Conservation (phyloP, 495 filamentous ascomycete species). For the Daldinia vernicosa region DNA sequence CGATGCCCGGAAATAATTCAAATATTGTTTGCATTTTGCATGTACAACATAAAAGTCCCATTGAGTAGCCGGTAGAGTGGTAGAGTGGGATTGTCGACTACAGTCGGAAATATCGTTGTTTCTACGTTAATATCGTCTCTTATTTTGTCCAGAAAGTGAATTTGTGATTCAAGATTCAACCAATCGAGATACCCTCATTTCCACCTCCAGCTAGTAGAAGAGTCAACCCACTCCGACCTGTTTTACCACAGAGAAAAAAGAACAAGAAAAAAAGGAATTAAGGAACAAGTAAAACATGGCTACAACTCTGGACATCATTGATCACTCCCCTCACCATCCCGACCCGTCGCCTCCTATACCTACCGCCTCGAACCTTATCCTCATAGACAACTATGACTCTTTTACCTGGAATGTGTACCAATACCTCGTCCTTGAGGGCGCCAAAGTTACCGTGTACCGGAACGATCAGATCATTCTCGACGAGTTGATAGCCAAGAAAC, state of each 20-base stretch:
- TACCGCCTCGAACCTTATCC: constrained; percentile 86
- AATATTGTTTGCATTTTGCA: background rate
- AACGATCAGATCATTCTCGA: constrained; percentile 91
- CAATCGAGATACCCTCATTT: constrained; percentile 9
- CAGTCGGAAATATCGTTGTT: background rate
- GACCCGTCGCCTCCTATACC: constrained; percentile 70
- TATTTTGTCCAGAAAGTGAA: constrained; percentile 1
- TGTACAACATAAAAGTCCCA: constrained; percentile 1
- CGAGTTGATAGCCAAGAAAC: constrained; percentile 80
- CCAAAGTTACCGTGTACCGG: constrained; percentile 83
- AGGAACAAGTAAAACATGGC: constrained; percentile 49
- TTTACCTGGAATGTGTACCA: constrained; percentile 99
- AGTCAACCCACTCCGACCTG: background rate
- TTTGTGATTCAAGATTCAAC: background rate
- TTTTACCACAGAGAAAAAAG: background rate
- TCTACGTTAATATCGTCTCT: constrained; percentile 3
- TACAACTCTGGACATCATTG: constrained; percentile 66
- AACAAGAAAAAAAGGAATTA: background rate
- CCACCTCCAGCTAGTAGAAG: constrained; percentile 1
- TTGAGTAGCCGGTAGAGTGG: constrained; percentile 5
- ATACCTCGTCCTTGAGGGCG: constrained; percentile 93
- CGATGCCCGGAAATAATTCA: constrained; percentile 27
- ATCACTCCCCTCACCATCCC: constrained; percentile 86
- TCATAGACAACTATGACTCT: constrained; percentile 99
- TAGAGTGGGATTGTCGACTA: constrained; percentile 22